phyloP scores from a whole-genome alignment of 768 basidiomycete genomes.

The Termitomyces sp. region DNA sequence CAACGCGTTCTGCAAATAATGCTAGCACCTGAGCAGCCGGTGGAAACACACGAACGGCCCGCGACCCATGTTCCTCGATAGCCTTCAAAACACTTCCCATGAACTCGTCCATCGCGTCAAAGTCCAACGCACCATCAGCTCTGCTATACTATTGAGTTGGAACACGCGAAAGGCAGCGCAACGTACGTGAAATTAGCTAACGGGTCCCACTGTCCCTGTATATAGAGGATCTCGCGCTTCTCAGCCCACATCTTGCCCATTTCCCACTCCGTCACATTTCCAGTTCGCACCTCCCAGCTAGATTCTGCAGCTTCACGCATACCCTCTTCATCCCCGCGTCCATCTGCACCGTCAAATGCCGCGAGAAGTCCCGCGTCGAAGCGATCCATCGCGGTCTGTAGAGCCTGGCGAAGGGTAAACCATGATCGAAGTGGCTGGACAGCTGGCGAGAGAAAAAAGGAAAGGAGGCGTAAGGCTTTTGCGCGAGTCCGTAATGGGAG shows the following conservation, averaged over 20 bases:
- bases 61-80: constrained; percentile 67
- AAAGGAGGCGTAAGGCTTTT: constrained; percentile 64
- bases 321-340: constrained; percentile 56
- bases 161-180: not conserved
- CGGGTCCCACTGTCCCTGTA: constrained; percentile 73
- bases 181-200: constrained; percentile 76
- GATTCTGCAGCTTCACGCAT: constrained; percentile 83
- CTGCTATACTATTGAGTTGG: constrained; percentile 23
- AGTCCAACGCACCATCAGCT: constrained; percentile 61
- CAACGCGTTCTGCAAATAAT: constrained; percentile 78
- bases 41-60: constrained; percentile 86
- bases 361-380: constrained; percentile 85
- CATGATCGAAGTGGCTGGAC: constrained; percentile 72
- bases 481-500: constrained; percentile 52
- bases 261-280: constrained; percentile 63
- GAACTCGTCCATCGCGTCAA: constrained; percentile 92
- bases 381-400: constrained; percentile 77
- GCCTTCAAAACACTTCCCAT: constrained; percentile 63
- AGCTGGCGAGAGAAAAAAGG: constrained; percentile 62
- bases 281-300: constrained; percentile 76
- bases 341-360: constrained; percentile 86
- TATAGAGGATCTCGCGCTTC: constrained; percentile 91
- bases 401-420: constrained; percentile 52
- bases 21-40: constrained; percentile 69
- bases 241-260: constrained; percentile 95